Conservation (phyloP, 495 filamentous ascomycete genomes). For the Penicillium ucsense region DNA sequence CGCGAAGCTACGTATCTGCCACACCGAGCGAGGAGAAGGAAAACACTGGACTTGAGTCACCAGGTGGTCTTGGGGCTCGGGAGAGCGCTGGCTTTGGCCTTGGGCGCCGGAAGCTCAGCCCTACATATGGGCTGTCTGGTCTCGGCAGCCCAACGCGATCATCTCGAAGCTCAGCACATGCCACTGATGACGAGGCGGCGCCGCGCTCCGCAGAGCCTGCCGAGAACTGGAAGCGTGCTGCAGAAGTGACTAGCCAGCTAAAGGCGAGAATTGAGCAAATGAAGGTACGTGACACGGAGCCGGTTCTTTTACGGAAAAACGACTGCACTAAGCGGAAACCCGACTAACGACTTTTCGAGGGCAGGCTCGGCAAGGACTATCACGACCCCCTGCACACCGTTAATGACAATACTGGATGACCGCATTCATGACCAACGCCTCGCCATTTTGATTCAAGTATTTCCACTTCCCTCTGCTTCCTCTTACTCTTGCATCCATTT, state of each 20-base stretch:
- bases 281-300: constrained; percentile 58
- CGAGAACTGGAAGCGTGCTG: constrained; percentile 95
- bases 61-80: constrained; percentile 23
- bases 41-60: constrained; percentile 43
- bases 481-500: constrained; percentile 9
- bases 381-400: constrained; percentile 30
- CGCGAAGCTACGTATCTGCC: constrained; percentile 58
- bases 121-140: constrained; percentile 41
- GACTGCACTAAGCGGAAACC: too few relatives aligned
- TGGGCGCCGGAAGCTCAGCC: constrained; percentile 36
- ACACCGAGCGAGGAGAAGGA: constrained; percentile 79
- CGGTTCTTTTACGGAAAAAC: too few relatives aligned
- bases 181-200: constrained; percentile 29
- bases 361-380: constrained; percentile 37
- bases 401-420: constrained; percentile 25
- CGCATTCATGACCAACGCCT: constrained; percentile 10
- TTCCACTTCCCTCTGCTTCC: constrained; percentile 7
- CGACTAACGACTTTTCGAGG: constrained; percentile 1
- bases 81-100: constrained; percentile 27
- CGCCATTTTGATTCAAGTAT: constrained; percentile 8
- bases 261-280: constrained; percentile 92
- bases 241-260: constrained; percentile 96
- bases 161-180: constrained; percentile 26
- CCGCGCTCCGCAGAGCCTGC: constrained; percentile 45
- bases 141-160: constrained; percentile 48